Conservation (phyloP, 164 flowering plant species). For the Malania oleifera region DNA sequence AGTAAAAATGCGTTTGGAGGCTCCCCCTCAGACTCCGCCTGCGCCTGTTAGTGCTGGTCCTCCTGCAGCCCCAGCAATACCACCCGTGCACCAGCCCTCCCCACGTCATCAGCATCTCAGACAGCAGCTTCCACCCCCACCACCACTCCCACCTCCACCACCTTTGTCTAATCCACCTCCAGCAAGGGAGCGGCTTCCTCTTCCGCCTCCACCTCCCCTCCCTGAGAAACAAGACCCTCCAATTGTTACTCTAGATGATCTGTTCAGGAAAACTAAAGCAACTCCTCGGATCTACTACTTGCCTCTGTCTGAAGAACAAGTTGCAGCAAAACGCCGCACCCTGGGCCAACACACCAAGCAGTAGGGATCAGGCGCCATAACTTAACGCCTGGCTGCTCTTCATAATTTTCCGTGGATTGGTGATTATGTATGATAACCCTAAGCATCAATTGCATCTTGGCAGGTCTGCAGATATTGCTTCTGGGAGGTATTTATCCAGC, state of each 20-base stretch:
- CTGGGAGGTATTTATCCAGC: constrained; percentile 10
- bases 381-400: constrained; percentile 13
- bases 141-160: constrained; percentile 53
- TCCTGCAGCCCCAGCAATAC: constrained; percentile 10
- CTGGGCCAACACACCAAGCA: constrained; percentile 35
- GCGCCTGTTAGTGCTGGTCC: constrained; percentile 23
- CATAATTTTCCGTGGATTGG: constrained; percentile 9
- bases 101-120: constrained; percentile 37
- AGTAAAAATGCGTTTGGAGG: constrained; percentile 52
- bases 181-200: constrained; percentile 40
- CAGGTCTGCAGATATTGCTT: constrained; percentile 40
- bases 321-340: constrained; percentile 50
- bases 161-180: constrained; percentile 37
- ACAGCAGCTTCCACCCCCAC: constrained; percentile 54
- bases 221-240: constrained; percentile 63
- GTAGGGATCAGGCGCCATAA: constrained; percentile 23
- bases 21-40: constrained; percentile 40
- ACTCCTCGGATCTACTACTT: constrained; percentile 82
- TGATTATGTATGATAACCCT: constrained; percentile 20
- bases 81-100: constrained; percentile 31
- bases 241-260: constrained; percentile 76
- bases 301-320: constrained; percentile 81
- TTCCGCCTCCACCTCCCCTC: constrained; percentile 60
- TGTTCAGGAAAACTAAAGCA: constrained; percentile 71
- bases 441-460: constrained; percentile 32